Evolutionary conservation across 139 green algal species (phyloP), one percentile per base, ranked within the genome.

Genomic region (Penium margaritaceum): DNA sequence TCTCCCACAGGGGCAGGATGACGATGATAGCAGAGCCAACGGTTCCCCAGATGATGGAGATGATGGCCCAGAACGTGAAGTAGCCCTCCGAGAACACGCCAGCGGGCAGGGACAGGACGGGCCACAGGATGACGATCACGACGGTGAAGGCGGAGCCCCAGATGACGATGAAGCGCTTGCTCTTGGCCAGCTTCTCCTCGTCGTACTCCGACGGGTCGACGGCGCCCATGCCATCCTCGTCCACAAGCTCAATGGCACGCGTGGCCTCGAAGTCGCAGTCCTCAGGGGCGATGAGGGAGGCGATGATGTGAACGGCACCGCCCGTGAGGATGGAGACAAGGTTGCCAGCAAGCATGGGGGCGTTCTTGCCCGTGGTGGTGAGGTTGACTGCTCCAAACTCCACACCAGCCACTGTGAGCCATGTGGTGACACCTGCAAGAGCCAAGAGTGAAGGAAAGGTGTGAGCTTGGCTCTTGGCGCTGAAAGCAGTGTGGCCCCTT

Each of bases 11-110:
- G 5, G 87, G 87, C 65, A 86, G 65, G 33, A 89, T 51, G 67
- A 91, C 87, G 74, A 85, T 89, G 21, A 84, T 71, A 9, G 55
- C 63, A 5, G 83, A 80, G 5, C 85, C 87, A 30, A 90, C 29
- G 24, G 86, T 68, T 41, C 86, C 87, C 87, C 87, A 91, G 17
- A 78, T 85, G 1, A 91, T 76, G 47, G 83, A 84, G 21, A 91
- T 77, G n/a, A 85, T 67, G 9, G 61, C 87, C 87, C 87, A 91
- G 65, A 91, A 85, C 33, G 63, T 84, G 79, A 90, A 91, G 76
- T 90, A 91, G 33, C 86, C 85, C 65, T 86, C 60, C 66, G 21
- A 80, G 82, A 90, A 91, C 35, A 89, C 86, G 41, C 77, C 72
- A 9, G 87, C 87, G 5, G 85, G 83, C n/a, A 91, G 81, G 0